Evolutionary conservation across 495 filamentous ascomycete genomes (phyloP).

Genomic region (Xylaria scruposa): DNA sequence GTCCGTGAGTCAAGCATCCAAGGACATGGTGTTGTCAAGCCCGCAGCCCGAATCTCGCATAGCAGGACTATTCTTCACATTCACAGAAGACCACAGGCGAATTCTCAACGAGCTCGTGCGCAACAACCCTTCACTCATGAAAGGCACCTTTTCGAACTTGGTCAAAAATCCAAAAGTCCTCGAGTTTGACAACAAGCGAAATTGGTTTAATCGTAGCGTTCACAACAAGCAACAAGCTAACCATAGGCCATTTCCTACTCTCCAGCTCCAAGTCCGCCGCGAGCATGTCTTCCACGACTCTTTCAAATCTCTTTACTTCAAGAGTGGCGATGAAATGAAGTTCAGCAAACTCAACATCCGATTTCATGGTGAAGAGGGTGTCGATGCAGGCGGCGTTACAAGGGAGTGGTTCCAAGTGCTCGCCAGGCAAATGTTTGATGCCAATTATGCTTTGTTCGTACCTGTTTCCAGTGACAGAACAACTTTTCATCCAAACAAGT

Average conservation of each 20-base stretch:
- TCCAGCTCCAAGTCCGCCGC: conserved; percentile 89
- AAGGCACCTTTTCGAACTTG: conserved; percentile 90
- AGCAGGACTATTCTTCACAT: conserved; percentile 94
- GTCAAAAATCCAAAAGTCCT: conserved; percentile 99
- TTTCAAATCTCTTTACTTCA: conserved; percentile 95
- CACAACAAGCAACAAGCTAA: conserved; percentile 76
- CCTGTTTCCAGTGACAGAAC: conserved; percentile 98
- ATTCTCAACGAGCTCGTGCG: conserved; percentile 98
- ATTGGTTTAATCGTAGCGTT: conserved; percentile 94
- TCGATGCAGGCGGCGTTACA: conserved; percentile 97
- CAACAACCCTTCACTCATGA: conserved; percentile 97
- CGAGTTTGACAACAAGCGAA: conserved; percentile 99
- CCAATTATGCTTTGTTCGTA: conserved; percentile 94
- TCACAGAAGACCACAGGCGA: conserved; percentile 97
- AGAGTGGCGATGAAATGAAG: conserved; percentile 93
- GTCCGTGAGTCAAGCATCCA: conserved; percentile 58
- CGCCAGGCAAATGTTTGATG: conserved; percentile 97
- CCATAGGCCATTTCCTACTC: conserved; percentile 63
- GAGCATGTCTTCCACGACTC: conserved; percentile 98
- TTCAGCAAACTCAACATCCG: conserved; percentile 97
- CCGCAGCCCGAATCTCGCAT: conserved; percentile 82
- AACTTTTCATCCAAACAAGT: conserved; percentile 96
- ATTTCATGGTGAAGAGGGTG: conserved; percentile 96
- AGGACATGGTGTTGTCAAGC: conserved; percentile 76
- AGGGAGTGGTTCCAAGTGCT: conserved; percentile 99